phyloP scores from a whole-genome alignment of 306 rosid species.

The Crataegus laevigata region DNA sequence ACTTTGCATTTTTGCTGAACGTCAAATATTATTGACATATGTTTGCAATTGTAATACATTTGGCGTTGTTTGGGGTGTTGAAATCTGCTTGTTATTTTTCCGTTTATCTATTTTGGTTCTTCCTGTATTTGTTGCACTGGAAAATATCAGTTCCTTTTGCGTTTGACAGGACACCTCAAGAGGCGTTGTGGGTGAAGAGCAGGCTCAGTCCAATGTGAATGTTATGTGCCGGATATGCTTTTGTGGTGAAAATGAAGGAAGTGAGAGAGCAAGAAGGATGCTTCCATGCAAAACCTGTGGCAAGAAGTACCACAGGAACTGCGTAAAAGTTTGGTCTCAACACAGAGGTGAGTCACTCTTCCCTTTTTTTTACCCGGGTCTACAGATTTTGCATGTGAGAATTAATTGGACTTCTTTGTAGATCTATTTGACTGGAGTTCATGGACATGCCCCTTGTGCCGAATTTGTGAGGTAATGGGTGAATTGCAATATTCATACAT shows the following conservation, averaged over 20 bases:
- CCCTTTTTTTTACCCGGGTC: not conserved
- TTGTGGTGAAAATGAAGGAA: conserved; percentile 78
- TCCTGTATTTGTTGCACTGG: not conserved
- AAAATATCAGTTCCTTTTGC: not conserved
- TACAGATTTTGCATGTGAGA: not conserved
- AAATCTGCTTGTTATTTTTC: not conserved
- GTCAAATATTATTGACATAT: not conserved
- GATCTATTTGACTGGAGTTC: conserved; percentile 64
- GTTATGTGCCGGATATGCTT: conserved; percentile 92
- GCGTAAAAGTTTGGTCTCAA: conserved; percentile 89
- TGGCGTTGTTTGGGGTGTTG: not conserved
- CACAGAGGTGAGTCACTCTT: conserved; percentile 61
- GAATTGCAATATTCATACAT: not conserved
- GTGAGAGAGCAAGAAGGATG: conserved; percentile 84
- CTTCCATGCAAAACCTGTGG: conserved; percentile 90
- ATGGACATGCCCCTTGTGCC: conserved; percentile 59
- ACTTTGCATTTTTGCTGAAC: not conserved
- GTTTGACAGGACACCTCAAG: conserved; percentile 56
- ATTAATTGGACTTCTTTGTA: conserved; percentile 18
- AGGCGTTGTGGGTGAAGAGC: conserved; percentile 60
- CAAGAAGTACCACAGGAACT: conserved; percentile 90
- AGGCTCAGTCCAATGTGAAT: conserved; percentile 56
- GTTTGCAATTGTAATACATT: not conserved
- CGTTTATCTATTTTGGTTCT: not conserved
- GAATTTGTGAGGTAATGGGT: conserved; percentile 46